Evolutionary conservation across 2,329 filamentous ascomycete species (phyloP).

Genomic region (Neofusicoccum parvum): DNA sequence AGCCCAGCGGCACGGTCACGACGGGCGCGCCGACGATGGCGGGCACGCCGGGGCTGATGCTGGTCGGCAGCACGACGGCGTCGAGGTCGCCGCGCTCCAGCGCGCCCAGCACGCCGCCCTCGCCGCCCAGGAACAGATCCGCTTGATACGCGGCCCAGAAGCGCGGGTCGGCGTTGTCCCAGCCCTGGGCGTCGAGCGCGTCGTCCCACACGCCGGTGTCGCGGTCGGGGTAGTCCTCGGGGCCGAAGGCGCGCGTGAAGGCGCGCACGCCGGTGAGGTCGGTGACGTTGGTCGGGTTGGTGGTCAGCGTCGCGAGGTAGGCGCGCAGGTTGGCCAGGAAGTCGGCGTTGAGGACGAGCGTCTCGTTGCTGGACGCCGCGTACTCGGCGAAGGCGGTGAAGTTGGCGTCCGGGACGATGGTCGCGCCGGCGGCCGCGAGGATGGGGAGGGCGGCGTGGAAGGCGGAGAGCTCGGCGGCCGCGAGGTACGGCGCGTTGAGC

Average conservation of each 20-base stretch:
- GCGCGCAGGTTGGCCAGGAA: slow-evolving; percentile 58
- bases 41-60: slow-evolving; percentile 50
- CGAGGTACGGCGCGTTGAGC: slow-evolving; percentile 32
- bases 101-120: slow-evolving; percentile 63
- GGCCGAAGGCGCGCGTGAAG: slow-evolving; percentile 57
- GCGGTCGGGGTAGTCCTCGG: slow-evolving; percentile 63
- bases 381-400: slow-evolving; percentile 57
- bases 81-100: slow-evolving; percentile 60
- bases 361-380: slow-evolving; percentile 42
- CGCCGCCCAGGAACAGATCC: slow-evolving; percentile 57
- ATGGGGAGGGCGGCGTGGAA: slow-evolving; percentile 59
- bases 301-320: slow-evolving; percentile 59
- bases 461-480: slow-evolving; percentile 44
- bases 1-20: slow-evolving; percentile 65
- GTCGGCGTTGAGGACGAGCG: slow-evolving; percentile 58
- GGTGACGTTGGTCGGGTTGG: slow-evolving; percentile 60
- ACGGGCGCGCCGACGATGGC: slow-evolving; percentile 62
- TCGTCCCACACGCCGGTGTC: slow-evolving; percentile 61
- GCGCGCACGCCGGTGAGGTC: slow-evolving; percentile 54
- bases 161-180: slow-evolving; percentile 56
- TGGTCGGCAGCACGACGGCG: slow-evolving; percentile 63
- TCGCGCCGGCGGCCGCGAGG: slow-evolving; percentile 59
- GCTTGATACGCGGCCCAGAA: slow-evolving; percentile 62
- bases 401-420: slow-evolving; percentile 61
- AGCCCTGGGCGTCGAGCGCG: slow-evolving; percentile 51